These are phyloP conservation scores for Asclepias syriaca DNA, from an alignment of 257 asterid genomes.

Conservation along the genomic window DNA sequence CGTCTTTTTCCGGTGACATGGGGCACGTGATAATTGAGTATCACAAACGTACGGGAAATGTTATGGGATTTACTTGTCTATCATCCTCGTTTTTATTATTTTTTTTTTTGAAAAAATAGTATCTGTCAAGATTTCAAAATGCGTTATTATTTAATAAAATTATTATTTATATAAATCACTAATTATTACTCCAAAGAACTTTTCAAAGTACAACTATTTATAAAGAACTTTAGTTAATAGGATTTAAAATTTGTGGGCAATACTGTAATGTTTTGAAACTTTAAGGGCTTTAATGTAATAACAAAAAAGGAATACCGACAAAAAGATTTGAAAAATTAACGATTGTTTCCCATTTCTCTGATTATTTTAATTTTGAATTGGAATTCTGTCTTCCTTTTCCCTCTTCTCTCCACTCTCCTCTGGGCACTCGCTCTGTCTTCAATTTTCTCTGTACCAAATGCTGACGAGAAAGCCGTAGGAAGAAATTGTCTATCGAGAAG, in stretches of 20 bases:
- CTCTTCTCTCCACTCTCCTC: slow-evolving; percentile 28
- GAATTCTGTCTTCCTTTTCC: slow-evolving; percentile 26
- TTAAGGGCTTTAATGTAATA: background rate
- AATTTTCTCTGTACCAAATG: slow-evolving; percentile 32
- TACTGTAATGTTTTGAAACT: background rate
- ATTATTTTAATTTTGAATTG: slow-evolving; percentile 44
- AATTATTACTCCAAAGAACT: no score
- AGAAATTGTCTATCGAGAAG: background rate
- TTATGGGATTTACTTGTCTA: background rate
- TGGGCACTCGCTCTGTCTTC: background rate
- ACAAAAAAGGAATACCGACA: background rate
- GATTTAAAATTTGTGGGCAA: background rate
- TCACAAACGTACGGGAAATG: slow-evolving; percentile 17
- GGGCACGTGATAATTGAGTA: background rate
- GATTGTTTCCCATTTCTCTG: slow-evolving; percentile 12
- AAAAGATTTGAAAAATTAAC: slow-evolving; percentile 11
- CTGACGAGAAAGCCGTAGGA: slow-evolving; percentile 30
- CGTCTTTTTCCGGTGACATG: background rate
- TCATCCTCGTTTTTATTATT: background rate
- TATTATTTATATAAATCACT: no score
- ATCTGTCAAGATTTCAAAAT: no score
- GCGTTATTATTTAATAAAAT: no score
- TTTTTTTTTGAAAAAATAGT: no score
- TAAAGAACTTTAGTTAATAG: background rate
- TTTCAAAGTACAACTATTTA: background rate